These are phyloP conservation scores for Gossypium aridum DNA, from an alignment of 441 rosid genomes.

Conservation along the genomic window DNA sequence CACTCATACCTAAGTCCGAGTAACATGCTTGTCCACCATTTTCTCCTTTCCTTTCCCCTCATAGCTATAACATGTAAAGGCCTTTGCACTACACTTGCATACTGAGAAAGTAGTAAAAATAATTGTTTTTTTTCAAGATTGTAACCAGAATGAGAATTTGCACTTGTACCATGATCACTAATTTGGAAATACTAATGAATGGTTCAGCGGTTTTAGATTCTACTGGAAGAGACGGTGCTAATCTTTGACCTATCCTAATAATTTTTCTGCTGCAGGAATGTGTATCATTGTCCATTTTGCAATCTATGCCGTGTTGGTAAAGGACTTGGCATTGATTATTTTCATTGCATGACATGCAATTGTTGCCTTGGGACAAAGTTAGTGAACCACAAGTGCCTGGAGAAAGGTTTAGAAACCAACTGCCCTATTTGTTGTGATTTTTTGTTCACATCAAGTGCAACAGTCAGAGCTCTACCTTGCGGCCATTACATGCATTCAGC, in stretches of 20 bases:
- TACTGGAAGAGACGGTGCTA: not conserved
- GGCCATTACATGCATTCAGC: conserved; percentile 75
- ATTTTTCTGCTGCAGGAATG: conserved; percentile 28
- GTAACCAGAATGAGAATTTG: not conserved
- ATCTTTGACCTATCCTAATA: not conserved
- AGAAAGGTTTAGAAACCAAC: conserved; percentile 63
- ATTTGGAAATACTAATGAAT: not conserved
- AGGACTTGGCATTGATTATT: conserved; percentile 64
- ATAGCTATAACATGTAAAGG: not conserved
- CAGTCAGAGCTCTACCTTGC: conserved; percentile 66
- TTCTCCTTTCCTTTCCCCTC: not conserved
- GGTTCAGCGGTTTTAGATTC: not conserved
- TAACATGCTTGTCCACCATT: not conserved
- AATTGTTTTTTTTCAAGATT: not conserved
- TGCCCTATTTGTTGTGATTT: conserved; percentile 74
- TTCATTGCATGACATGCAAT: conserved; percentile 79
- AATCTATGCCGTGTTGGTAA: conserved; percentile 69
- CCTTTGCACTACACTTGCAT: not conserved
- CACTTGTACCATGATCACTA: not conserved
- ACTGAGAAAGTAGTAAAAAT: not conserved
- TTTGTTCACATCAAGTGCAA: conserved; percentile 58
- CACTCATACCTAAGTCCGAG: no score
- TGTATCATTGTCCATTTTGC: conserved; percentile 75
- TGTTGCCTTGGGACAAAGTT: conserved; percentile 59
- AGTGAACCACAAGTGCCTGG: conserved; percentile 62